Conservation (phyloP, 108 stramenopile genomes). For the Skeletonema potamos region DNA sequence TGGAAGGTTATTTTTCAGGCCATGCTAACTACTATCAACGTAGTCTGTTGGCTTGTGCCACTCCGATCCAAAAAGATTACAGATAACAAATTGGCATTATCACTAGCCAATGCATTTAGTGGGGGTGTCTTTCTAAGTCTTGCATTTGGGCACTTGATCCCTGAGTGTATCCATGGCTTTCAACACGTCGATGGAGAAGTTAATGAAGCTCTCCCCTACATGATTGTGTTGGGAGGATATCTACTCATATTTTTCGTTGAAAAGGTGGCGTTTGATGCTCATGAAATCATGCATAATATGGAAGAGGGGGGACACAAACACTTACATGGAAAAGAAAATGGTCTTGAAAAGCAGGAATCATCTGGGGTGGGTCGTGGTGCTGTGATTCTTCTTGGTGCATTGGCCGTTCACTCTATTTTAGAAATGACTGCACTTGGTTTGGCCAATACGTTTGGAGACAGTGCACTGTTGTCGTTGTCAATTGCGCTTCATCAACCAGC, state of each 20-base stretch:
- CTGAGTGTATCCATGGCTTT: conserved; percentile 91
- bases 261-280: conserved; percentile 94
- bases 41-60: conserved; percentile 88
- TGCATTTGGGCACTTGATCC: conserved; percentile 96
- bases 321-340: conserved; percentile 18
- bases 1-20: conserved; percentile 91
- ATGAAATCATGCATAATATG: conserved; percentile 86
- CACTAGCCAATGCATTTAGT: conserved; percentile 94
- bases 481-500: conserved; percentile 97
- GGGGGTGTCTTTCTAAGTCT: conserved; percentile 96
- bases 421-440: conserved; percentile 96
- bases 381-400: conserved; percentile 91
- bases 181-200: conserved; percentile 37
- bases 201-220: conserved; percentile 81
- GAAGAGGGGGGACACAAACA: conserved; percentile 52
- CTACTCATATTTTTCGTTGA: conserved; percentile 96
- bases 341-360: conserved; percentile 7
- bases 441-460: conserved; percentile 78
- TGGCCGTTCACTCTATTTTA: conserved; percentile 93
- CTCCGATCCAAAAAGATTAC: conserved; percentile 77
- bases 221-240: conserved; percentile 87
- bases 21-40: conserved; percentile 84
- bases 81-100: conserved; percentile 77
- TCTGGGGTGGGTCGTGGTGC: conserved; percentile 78
- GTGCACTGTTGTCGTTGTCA: conserved; percentile 86